phyloP scores from a whole-genome alignment of 2,329 filamentous ascomycete species.

The Phyllosticta capitalensis region DNA sequence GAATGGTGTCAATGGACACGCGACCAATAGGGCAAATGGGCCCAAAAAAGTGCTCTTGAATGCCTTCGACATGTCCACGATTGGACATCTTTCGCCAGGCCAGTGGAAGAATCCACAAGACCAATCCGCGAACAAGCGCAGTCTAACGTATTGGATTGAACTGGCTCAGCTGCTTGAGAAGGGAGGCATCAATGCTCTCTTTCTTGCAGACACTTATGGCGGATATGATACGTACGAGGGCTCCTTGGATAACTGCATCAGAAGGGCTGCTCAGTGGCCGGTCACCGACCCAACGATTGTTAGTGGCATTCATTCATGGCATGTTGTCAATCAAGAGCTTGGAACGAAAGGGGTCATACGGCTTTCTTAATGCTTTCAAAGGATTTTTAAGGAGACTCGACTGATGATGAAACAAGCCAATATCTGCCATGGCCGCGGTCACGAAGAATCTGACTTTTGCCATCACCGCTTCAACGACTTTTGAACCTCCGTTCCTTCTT shows the following conservation, averaged over 20 bases:
- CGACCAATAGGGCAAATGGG: background rate
- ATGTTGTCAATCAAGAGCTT: background rate
- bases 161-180: slow-evolving; percentile 53
- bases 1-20: slow-evolving; percentile 2
- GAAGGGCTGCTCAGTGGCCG: slow-evolving; percentile 54
- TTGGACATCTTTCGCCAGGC: slow-evolving; percentile 55
- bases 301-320: slow-evolving; percentile 17
- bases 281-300: slow-evolving; percentile 56
- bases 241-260: slow-evolving; percentile 51
- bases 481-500: slow-evolving; percentile 52
- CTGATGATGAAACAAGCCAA: slow-evolving; percentile 35
- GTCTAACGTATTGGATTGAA: slow-evolving; percentile 54
- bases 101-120: slow-evolving; percentile 61
- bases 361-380: background rate
- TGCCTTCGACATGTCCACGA: slow-evolving; percentile 57
- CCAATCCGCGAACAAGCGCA: slow-evolving; percentile 51
- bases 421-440: slow-evolving; percentile 57
- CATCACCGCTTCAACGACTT: slow-evolving; percentile 54
- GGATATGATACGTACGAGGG: slow-evolving; percentile 54
- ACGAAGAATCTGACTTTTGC: slow-evolving; percentile 55
- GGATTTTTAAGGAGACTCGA: background rate
- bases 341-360: background rate
- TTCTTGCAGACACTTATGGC: slow-evolving; percentile 57
- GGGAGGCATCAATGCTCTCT: slow-evolving; percentile 55
- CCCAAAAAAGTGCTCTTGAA: slow-evolving; percentile 50